A percentile compares a stretch with the other conserved stretches of the same genome.
Evolutionary conservation across 345 rosid species (phyloP).

Genomic region (Heritiera fomes): DNA sequence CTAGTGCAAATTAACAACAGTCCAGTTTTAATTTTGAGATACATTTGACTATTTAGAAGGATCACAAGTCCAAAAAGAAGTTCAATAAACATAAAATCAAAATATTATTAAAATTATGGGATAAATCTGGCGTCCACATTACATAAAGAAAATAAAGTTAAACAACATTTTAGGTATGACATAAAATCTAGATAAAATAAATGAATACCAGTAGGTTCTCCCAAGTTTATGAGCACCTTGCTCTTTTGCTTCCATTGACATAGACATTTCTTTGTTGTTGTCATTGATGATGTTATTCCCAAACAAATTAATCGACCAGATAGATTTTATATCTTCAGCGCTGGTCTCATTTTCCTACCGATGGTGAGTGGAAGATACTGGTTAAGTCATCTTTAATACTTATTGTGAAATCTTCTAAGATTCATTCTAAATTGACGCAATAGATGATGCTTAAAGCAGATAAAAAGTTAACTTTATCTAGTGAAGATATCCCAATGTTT

Average conservation of each 20-base stretch:
- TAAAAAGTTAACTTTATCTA: neutral
- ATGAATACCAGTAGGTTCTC: neutral
- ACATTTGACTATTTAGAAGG: no score
- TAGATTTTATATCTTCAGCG: constrained; percentile 89
- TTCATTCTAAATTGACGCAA: neutral
- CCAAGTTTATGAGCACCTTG: constrained; percentile 10
- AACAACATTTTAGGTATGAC: no score
- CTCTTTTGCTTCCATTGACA: constrained; percentile 19
- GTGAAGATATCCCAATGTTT: neutral
- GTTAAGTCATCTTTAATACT: neutral
- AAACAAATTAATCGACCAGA: constrained; percentile 87
- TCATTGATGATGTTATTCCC: constrained; percentile 15
- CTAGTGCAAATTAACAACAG: no score
- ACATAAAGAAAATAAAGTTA: no score
- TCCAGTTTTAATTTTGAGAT: no score
- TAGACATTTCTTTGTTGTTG: neutral
- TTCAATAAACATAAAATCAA: no score
- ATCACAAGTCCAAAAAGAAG: no score
- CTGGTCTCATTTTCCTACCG: constrained; percentile 87
- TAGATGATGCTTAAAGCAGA: neutral
- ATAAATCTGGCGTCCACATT: no score
- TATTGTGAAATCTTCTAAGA: neutral
- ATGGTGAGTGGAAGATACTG: constrained; percentile 57
- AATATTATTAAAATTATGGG: no score
- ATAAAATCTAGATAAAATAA: no score